phyloP scores from a whole-genome alignment of 202 grass and related monocot genomes.

The Zoysia matrella region DNA sequence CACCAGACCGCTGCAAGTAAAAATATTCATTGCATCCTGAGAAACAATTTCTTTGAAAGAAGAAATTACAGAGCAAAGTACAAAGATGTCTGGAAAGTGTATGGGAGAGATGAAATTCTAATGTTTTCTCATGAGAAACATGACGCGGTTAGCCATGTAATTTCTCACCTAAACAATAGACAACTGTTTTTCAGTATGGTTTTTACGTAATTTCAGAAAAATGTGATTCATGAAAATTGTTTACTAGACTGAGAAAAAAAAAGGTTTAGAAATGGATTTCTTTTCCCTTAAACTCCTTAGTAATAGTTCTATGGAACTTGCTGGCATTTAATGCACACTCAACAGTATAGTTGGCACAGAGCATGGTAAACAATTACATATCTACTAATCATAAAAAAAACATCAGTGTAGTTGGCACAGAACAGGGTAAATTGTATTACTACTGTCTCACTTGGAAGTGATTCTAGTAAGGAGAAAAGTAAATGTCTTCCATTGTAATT shows the following conservation, averaged over 20 bases:
- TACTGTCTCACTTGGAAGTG: not conserved
- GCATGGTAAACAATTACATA: not conserved
- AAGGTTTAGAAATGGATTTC: not conserved
- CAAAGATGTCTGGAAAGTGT: not conserved
- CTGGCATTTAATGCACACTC: not conserved
- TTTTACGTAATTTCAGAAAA: not conserved
- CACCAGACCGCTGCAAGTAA: conserved; percentile 64
- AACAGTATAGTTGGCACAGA: not conserved
- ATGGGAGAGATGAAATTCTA: not conserved
- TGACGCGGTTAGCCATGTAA: not conserved
- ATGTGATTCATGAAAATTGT: not conserved
- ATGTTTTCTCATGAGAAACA: not conserved
- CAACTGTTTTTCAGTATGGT: not conserved
- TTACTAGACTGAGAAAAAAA: not conserved
- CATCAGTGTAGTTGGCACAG: not conserved
- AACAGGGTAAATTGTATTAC: not conserved
- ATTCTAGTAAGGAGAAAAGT: not conserved
- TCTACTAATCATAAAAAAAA: too few species aligned
- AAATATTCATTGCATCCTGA: not conserved
- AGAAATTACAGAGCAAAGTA: not conserved
- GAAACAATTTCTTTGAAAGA: not conserved
- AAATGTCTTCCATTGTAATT: not conserved
- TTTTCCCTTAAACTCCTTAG: not conserved
- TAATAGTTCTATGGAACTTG: not conserved
- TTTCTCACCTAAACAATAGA: not conserved